Conservation (phyloP, 2,329 filamentous ascomycete genomes). For the Lecanicillium sp. region DNA sequence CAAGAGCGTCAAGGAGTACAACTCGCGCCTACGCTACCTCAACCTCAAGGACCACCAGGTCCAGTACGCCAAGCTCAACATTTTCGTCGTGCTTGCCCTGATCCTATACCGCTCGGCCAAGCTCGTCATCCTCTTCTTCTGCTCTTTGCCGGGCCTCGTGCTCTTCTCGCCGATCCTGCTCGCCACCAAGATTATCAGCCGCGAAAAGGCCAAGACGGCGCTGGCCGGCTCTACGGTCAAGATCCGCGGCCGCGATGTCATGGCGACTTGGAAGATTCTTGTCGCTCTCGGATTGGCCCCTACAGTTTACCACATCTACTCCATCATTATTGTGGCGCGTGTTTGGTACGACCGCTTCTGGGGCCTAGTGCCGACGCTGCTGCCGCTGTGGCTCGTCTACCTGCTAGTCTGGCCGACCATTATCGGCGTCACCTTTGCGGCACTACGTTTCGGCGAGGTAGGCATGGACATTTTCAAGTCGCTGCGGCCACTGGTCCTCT, state of each 20-base stretch:
- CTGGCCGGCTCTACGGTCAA: conserved; percentile 84
- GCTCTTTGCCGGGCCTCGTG: conserved; percentile 77
- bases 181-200: conserved; percentile 74
- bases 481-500: conserved; percentile 77
- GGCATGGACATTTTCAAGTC: conserved; percentile 99
- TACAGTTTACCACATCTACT: conserved; percentile 76
- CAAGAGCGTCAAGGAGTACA: conserved; percentile 75
- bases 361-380: conserved; percentile 72
- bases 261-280: conserved; percentile 89
- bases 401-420: conserved; percentile 73
- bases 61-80: conserved; percentile 79
- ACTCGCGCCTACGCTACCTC: conserved; percentile 76
- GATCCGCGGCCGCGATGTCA: conserved; percentile 80
- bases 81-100: conserved; percentile 66
- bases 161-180: conserved; percentile 88
- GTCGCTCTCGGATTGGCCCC: conserved; percentile 82
- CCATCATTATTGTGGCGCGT: conserved; percentile 65
- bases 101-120: conserved; percentile 77
- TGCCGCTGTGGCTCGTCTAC: conserved; percentile 74
- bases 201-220: conserved; percentile 75
- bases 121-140: conserved; percentile 67
- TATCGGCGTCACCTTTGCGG: conserved; percentile 83
- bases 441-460: conserved; percentile 92
- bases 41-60: conserved; percentile 93
- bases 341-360: conserved; percentile 75